Percentiles rank a stretch among this genome's conserved stretches.
Evolutionary conservation across 768 basidiomycete species (phyloP).

Genomic region (Collybia sordida): DNA sequence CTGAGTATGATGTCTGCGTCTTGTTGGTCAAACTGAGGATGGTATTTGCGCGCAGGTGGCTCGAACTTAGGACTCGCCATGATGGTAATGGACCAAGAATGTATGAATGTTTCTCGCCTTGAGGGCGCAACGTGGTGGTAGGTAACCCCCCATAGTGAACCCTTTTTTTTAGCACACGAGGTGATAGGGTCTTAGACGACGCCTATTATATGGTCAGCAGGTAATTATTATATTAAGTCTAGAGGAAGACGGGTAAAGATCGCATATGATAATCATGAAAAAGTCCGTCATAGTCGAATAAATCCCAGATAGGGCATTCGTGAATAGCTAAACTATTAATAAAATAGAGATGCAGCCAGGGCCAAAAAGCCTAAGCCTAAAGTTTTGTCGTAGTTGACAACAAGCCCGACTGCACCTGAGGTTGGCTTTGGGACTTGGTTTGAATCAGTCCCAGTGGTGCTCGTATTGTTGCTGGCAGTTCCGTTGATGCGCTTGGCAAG

Average conservation of each 20-base stretch:
- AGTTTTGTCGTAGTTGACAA: not conserved
- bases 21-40: slow-evolving; percentile 36
- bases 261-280: too few relatives aligned
- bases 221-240: too few relatives aligned
- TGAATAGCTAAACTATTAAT: not conserved
- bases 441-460: not conserved
- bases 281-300: too few relatives aligned
- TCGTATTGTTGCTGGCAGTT: not conserved
- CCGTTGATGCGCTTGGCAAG: slow-evolving; percentile 15
- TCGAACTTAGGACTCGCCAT: slow-evolving; percentile 19
- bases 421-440: not conserved
- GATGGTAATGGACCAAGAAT: slow-evolving; percentile 6
- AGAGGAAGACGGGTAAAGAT: too few relatives aligned
- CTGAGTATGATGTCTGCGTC: slow-evolving; percentile 43
- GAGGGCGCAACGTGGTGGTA: slow-evolving; percentile 3
- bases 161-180: not conserved
- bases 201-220: too few relatives aligned
- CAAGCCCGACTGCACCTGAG: slow-evolving; percentile 2
- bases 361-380: not conserved
- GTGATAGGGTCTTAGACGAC: not conserved
- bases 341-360: slow-evolving; percentile 1
- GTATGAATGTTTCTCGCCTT: not conserved
- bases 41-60: slow-evolving; percentile 9
- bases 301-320: too few relatives aligned
- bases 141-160: not conserved